phyloP scores from a whole-genome alignment of 202 grass and related monocot genomes.

The Cymbopogon flexuosus region DNA sequence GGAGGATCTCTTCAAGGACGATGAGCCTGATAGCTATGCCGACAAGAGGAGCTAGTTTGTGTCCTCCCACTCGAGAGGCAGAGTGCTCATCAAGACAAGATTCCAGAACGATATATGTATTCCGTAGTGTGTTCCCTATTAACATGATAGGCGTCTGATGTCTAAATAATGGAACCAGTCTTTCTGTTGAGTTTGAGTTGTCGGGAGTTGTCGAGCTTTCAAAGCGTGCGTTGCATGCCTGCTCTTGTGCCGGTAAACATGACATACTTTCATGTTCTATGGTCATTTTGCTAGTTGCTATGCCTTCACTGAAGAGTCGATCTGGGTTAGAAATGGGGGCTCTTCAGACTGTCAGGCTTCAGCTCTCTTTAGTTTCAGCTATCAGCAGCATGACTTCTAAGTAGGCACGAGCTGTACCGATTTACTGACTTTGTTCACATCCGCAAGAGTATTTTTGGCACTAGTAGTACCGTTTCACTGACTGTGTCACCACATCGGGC shows the following conservation, averaged over 20 bases:
- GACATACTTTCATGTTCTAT: background rate
- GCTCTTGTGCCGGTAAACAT: background rate
- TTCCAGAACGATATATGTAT: background rate
- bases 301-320: background rate
- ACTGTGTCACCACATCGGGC: too few relatives aligned
- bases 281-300: background rate
- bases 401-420: too few relatives aligned
- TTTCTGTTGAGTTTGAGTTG: background rate
- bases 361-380: too few relatives aligned
- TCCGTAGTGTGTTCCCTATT: background rate
- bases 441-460: too few relatives aligned
- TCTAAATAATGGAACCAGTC: conserved; percentile 15
- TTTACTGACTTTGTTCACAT: too few relatives aligned
- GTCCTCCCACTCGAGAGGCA: too few relatives aligned
- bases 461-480: too few relatives aligned
- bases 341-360: too few relatives aligned
- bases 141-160: background rate
- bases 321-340: too few relatives aligned
- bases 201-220: background rate
- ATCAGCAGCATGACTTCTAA: too few relatives aligned
- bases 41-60: conserved; percentile 37
- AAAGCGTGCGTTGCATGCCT: background rate
- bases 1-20: conserved; percentile 35
- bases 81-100: background rate
- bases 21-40: conserved; percentile 39